Base-by-base conservation (phyloP, 2,329 filamentous ascomycete species). In the Fusarium nodosum region DNA sequence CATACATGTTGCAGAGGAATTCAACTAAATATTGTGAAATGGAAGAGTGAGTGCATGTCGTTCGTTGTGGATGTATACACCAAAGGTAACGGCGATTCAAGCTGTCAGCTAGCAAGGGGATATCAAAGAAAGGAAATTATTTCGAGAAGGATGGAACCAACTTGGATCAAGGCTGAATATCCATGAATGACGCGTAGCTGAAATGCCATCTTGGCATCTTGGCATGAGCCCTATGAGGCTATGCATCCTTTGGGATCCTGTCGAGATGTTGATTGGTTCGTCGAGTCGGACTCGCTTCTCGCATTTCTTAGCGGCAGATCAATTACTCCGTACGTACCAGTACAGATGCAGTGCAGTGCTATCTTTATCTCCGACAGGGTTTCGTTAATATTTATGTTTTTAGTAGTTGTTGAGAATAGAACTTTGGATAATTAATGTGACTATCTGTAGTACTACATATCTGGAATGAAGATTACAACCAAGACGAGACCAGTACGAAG, bases 201-300 rank as follows among this genome's bases (percentile, higher is more conserved):
- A 41, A 30, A 18, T 39, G 6, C 18, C 36, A 30, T 36, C 34
- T 9, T 30, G 24, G 34, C 34, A 30, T 20, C 48, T 39, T 52
- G 24, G 15, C 34, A 52, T 52, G 48, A 52, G 18, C 48, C 48
- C 48, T 52, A 41, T 22, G 34, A 52, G 34, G 48, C 48, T 52
- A 52, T 52, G 48, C 48, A 41, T 36, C 48, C 31, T 52, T 52
- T 52, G 48, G 48, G 33, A 52, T 20, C 7, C 20, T 8, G 22
- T 9, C 13, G 28, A 28, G 41, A 26, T 46, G 8, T 0, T 60
- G 46, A 65, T 65, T 65, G 62, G 62, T 22, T n/a, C 48, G 22
- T 41, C 26, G 30, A 51, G 28, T 65, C 62, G 61, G 61, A 65
- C 54, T 65, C 62, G 62, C 62, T 60, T 55, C 42, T 65, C 60